Conservation (phyloP, 225 moss, liverwort and hornwort genomes). For the Sphagnum tenellum region DNA sequence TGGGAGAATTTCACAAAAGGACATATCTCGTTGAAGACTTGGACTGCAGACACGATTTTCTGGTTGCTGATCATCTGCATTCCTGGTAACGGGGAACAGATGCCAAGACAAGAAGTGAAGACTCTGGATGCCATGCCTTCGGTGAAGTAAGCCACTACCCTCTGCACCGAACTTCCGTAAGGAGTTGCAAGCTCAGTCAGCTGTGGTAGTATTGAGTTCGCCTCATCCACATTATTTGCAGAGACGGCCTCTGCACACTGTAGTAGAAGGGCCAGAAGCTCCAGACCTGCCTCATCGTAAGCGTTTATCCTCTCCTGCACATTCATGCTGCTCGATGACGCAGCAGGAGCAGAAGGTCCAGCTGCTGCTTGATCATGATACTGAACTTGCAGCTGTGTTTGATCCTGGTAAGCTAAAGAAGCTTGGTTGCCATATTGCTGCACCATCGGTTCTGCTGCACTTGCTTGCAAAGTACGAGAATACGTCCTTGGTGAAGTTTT, state of each 20-base stretch:
- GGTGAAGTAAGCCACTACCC: slow-evolving; percentile 20
- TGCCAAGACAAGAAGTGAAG: slow-evolving; percentile 50
- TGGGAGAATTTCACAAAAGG: slow-evolving; percentile 26
- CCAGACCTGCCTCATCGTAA: slow-evolving; percentile 4
- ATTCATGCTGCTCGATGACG: no score
- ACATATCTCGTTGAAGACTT: slow-evolving; percentile 34
- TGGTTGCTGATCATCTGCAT: slow-evolving; percentile 11
- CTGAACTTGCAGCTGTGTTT: no score
- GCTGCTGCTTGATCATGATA: no score
- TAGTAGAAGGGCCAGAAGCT: slow-evolving; percentile 23
- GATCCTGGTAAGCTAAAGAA: no score
- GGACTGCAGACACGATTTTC: background rate
- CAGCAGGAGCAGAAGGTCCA: no score
- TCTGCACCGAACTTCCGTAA: slow-evolving; percentile 21
- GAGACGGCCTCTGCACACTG: slow-evolving; percentile 32
- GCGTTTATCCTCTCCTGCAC: no score
- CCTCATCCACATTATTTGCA: slow-evolving; percentile 18
- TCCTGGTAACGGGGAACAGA: slow-evolving; percentile 52
- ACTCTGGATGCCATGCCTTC: slow-evolving; percentile 21
- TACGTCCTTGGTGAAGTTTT: no score
- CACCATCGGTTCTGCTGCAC: no score
- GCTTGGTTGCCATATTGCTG: no score
- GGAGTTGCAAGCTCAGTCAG: slow-evolving; percentile 20
- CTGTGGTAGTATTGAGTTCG: slow-evolving; percentile 20
- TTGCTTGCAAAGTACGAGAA: no score